Evolutionary conservation across 352 stramenopile species (phyloP).

Genomic region (Globisporangium mamillatum): DNA sequence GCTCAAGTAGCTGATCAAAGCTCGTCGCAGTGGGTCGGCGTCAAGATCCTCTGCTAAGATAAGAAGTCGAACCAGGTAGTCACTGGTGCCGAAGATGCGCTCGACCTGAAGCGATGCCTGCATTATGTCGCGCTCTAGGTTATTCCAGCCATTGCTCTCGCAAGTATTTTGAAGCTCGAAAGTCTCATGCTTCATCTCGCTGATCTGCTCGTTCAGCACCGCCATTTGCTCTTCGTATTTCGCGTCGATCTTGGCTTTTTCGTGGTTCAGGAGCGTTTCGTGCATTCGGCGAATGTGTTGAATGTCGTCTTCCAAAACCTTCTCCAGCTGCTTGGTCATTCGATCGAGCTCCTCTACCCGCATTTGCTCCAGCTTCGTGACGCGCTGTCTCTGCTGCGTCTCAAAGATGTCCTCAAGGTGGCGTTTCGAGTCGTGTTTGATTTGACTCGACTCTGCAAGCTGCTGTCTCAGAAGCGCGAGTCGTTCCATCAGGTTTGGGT

Average conservation of each 20-base stretch:
- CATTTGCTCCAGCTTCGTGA: slow-evolving; percentile 37
- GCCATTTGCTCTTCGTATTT: slow-evolving; percentile 55
- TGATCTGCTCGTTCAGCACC: slow-evolving; percentile 33
- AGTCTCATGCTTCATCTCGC: slow-evolving; percentile 42
- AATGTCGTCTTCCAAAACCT: slow-evolving; percentile 56
- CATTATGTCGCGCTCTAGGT: slow-evolving; percentile 55
- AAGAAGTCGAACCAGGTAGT: slow-evolving; percentile 67
- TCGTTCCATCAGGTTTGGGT: slow-evolving; percentile 55
- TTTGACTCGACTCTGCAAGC: slow-evolving; percentile 42
- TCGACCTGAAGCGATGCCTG: slow-evolving; percentile 56
- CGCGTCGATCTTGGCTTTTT: slow-evolving; percentile 58
- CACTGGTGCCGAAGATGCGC: slow-evolving; percentile 63
- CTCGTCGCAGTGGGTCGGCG: slow-evolving; percentile 47
- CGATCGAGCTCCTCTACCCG: slow-evolving; percentile 34
- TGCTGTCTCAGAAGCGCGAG: slow-evolving; percentile 48
- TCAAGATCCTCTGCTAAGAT: slow-evolving; percentile 76
- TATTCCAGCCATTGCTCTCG: slow-evolving; percentile 48
- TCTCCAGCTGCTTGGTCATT: slow-evolving; percentile 47
- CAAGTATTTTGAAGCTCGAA: slow-evolving; percentile 47
- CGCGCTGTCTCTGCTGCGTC: slow-evolving; percentile 32
- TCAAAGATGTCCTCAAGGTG: slow-evolving; percentile 53
- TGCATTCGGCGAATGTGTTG: slow-evolving; percentile 66
- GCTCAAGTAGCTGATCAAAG: slow-evolving; percentile 55
- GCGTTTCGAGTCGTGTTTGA: slow-evolving; percentile 44
- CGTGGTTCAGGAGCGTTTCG: slow-evolving; percentile 43